These are phyloP conservation scores for Podospora didyma DNA, from an alignment of 495 filamentous ascomycete species.

Conservation along the genomic window DNA sequence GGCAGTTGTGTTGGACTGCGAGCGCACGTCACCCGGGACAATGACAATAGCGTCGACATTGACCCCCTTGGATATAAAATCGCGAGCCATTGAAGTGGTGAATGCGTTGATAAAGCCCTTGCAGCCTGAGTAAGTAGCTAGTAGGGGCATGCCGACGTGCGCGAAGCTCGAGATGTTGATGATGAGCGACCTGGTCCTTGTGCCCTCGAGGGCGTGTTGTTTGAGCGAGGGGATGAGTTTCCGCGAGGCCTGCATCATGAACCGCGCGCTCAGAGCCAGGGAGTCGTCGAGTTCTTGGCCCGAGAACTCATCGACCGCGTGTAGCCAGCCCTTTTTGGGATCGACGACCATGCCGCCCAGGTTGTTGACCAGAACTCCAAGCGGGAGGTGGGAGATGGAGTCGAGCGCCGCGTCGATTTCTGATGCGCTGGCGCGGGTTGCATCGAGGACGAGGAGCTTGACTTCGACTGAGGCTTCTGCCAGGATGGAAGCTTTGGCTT, in stretches of 20 bases:
- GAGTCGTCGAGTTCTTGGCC: background rate
- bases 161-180: background rate
- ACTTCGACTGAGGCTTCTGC: background rate
- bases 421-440: background rate
- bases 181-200: background rate
- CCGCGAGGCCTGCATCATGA: background rate
- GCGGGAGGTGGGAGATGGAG: background rate
- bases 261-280: background rate
- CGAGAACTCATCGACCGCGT: background rate
- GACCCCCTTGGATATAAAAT: background rate
- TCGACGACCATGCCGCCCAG: background rate
- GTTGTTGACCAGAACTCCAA: background rate
- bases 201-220: background rate
- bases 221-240: background rate
- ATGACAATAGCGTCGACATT: background rate
- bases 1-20: background rate
- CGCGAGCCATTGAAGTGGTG: background rate
- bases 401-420: background rate
- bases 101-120: background rate
- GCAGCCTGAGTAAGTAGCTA: background rate
- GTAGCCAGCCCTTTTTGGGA: background rate
- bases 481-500: background rate
- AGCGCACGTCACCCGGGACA: background rate
- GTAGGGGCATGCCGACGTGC: background rate
- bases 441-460: background rate